These are phyloP conservation scores for Colletotrichum sp. DNA, from an alignment of 2,329 filamentous ascomycete species.

Conservation along the genomic window DNA sequence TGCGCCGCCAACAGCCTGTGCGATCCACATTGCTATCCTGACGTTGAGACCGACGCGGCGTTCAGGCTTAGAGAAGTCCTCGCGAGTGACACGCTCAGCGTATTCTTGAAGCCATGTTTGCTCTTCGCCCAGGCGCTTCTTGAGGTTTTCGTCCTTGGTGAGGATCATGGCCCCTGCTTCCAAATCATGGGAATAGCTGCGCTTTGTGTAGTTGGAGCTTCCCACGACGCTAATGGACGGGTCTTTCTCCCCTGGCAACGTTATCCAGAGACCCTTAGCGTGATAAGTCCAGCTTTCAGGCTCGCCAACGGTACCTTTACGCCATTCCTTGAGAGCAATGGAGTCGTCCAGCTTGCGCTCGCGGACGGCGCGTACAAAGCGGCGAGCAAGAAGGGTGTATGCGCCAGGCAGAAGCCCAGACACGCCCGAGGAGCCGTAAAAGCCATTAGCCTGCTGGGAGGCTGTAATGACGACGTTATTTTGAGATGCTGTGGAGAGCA, in stretches of 20 bases:
- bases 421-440: slow-evolving; percentile 86
- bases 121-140: slow-evolving; percentile 77
- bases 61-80: slow-evolving; percentile 83
- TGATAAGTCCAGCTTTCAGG: slow-evolving; percentile 96
- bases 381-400: slow-evolving; percentile 85
- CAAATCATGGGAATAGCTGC: slow-evolving; percentile 90
- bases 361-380: slow-evolving; percentile 72
- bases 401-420: slow-evolving; percentile 90
- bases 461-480: slow-evolving; percentile 89
- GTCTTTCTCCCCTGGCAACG: slow-evolving; percentile 66
- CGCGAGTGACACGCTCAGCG: slow-evolving; percentile 69
- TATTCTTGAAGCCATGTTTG: slow-evolving; percentile 80
- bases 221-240: slow-evolving; percentile 86
- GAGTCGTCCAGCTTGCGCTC: slow-evolving; percentile 52
- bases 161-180: slow-evolving; percentile 89
- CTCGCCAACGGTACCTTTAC: slow-evolving; percentile 78
- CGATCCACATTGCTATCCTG: slow-evolving; percentile 91
- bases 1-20: slow-evolving; percentile 84
- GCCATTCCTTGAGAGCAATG: slow-evolving; percentile 87
- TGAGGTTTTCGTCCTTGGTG: slow-evolving; percentile 76
- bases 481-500: slow-evolving; percentile 74
- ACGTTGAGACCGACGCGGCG: slow-evolving; percentile 86
- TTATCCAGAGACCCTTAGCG: slow-evolving; percentile 94
- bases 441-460: slow-evolving; percentile 92
- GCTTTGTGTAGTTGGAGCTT: slow-evolving; percentile 93